Evolutionary conservation across 2,329 filamentous ascomycete genomes (phyloP), one percentile per base, ranked within the genome.

Genomic region (Dothideomycetidae sp.): DNA sequence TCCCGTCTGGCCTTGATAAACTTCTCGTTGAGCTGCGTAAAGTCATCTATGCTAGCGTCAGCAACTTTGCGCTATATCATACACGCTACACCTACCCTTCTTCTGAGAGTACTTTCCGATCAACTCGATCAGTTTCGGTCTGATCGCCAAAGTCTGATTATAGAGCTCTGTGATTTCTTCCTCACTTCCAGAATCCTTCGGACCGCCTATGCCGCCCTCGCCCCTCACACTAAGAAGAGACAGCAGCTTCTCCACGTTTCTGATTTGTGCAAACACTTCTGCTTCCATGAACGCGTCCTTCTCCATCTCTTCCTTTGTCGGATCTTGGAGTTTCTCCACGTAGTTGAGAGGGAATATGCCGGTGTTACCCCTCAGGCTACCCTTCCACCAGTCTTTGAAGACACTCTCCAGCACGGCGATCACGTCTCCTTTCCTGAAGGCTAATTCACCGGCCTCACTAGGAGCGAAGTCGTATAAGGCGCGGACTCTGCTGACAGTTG

Each of bases 301-400:
- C 60, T 94, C 85, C 48, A 98, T 61, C 66, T 98, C 90, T 48
- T 96, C 88, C 12, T 78, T 78, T 0, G 90, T 96, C 4, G 90
- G 90, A 53, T 98, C 90, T 39, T 86, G 77, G 46, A 98, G 67
- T 60, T 98, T 98, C 63, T 98, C 90, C 11, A 98, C 90, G 53
- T 98, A 98, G 63, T 98, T 98, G 46, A 98, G 71, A 5, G 90
- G 90, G 60, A 98, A 98, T 46, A 98, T 98, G 49, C 90, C 90
- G 5, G 85, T 94, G 59, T 94, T 84, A 13, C 90, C 90, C 54
- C 86, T 77, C 42, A 98, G 65, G 29, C 86, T 93, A 1, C 90
- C 90, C 50, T 93, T 88, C 90, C 90, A 98, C 90, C 90, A 98
- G 59, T 98, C 90, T 60, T 96, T 98, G 64, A 92, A 98, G 2